Conservation (phyloP, 1,139 yeast species). For the Casaregolazyma suthepensis region DNA sequence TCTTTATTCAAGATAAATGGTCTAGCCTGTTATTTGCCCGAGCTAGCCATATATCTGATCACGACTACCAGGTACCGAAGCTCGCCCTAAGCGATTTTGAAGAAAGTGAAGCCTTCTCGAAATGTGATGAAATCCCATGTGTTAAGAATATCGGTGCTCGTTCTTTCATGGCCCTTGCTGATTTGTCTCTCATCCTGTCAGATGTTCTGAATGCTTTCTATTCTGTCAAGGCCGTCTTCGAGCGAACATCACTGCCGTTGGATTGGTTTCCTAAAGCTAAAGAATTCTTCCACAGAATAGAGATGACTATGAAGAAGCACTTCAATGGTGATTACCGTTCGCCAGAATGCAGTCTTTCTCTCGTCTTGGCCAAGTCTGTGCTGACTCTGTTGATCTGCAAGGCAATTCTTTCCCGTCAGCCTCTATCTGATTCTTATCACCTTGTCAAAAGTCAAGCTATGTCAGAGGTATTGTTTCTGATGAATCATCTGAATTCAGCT, state of each 20-base stretch:
- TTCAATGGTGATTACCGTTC: not conserved
- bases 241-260: not conserved
- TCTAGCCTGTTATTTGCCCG: slow-evolving; percentile 1
- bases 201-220: slow-evolving; percentile 1
- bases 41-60: not conserved
- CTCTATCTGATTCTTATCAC: not conserved
- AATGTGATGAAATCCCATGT: not conserved
- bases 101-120: slow-evolving; percentile 1
- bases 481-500: not conserved
- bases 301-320: not conserved
- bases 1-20: slow-evolving; percentile 82
- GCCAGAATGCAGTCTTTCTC: not conserved
- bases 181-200: slow-evolving; percentile 1
- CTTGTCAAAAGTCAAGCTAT: not conserved
- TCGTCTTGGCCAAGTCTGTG: not conserved
- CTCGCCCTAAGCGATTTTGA: slow-evolving; percentile 1
- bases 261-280: not conserved
- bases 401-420: not conserved
- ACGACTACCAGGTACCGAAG: not conserved
- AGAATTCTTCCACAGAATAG: not conserved
- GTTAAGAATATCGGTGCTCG: not conserved
- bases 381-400: not conserved
- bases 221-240: slow-evolving; percentile 1
- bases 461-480: not conserved
- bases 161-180: slow-evolving; percentile 1